Conservation (phyloP, 2,329 filamentous ascomycete genomes). For the Polychaeton citri region DNA sequence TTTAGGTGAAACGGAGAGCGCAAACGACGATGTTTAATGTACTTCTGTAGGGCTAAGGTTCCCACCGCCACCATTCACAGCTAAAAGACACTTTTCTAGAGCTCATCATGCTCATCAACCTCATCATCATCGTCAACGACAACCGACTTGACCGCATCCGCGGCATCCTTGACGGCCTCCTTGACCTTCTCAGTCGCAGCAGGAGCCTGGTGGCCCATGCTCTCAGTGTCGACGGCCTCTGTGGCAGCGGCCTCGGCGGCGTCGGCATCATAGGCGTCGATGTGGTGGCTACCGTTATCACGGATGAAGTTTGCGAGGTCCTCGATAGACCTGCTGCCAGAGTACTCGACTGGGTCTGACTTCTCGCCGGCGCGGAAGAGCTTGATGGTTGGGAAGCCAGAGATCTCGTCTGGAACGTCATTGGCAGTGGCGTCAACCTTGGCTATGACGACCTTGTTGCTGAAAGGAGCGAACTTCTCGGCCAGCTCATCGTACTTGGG, state of each 20-base stretch:
- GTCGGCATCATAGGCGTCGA: slow-evolving; percentile 52
- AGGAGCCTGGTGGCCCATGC: slow-evolving; percentile 32
- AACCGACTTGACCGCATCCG: slow-evolving; percentile 19
- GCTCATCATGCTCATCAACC: slow-evolving; percentile 52
- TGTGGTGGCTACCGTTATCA: slow-evolving; percentile 86
- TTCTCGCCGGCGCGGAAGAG: slow-evolving; percentile 87
- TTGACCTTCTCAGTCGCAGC: slow-evolving; percentile 25
- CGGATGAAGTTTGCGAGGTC: slow-evolving; percentile 86
- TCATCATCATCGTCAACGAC: slow-evolving; percentile 21
- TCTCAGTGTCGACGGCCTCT: slow-evolving; percentile 32
- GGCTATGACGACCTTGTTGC: slow-evolving; percentile 52
- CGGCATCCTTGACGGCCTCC: slow-evolving; percentile 12
- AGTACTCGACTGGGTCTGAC: slow-evolving; percentile 72
- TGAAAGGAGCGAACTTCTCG: slow-evolving; percentile 37
- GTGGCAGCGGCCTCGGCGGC: slow-evolving; percentile 26
- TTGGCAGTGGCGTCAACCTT: slow-evolving; percentile 96
- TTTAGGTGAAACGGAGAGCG: no score
- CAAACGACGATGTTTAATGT: no score
- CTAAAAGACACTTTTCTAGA: slow-evolving; percentile 36
- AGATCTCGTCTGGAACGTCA: slow-evolving; percentile 92
- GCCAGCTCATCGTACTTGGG: slow-evolving; percentile 56
- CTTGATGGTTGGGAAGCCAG: slow-evolving; percentile 99
- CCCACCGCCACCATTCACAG: no score
- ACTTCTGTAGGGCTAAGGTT: no score
- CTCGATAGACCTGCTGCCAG: slow-evolving; percentile 74